Evolutionary conservation across 495 filamentous ascomycete species (phyloP).

Genomic region (Penicillium paxilli): DNA sequence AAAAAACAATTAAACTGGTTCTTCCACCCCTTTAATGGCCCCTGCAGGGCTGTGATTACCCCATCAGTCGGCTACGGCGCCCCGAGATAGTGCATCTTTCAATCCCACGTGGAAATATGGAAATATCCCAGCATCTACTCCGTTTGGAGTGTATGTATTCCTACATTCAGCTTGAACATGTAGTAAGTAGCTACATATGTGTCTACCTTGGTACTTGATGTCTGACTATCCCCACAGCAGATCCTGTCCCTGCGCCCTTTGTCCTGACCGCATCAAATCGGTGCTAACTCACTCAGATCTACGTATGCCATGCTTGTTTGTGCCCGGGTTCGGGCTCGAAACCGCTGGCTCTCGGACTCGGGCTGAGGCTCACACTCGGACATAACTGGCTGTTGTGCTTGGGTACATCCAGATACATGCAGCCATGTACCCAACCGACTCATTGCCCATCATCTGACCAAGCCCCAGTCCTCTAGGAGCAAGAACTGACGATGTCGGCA

Average conservation of each 20-base stretch:
- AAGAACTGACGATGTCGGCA: slow-evolving; percentile 11
- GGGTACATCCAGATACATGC: neutral
- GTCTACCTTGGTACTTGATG: no score
- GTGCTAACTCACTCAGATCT: neutral
- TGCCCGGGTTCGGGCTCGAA: neutral
- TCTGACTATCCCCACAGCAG: no score
- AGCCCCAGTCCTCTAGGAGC: neutral
- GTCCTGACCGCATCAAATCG: neutral
- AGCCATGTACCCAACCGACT: slow-evolving; percentile 7
- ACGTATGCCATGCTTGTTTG: neutral
- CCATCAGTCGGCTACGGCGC: neutral
- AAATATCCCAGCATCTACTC: neutral
- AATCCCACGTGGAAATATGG: slow-evolving; percentile 14
- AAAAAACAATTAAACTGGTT: no score
- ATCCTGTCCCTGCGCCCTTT: neutral
- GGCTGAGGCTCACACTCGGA: neutral
- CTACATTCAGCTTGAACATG: no score
- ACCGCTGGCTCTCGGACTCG: neutral
- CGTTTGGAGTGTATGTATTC: no score
- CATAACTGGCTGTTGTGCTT: neutral
- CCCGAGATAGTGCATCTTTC: slow-evolving; percentile 13
- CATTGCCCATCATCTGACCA: neutral
- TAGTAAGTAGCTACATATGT: no score
- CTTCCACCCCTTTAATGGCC: no score
- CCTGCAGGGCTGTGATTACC: no score